Percentiles rank a stretch among this genome's conserved stretches.
These are phyloP conservation scores for Echeveria elegans DNA, from an alignment of 164 flowering plant genomes.

Conservation along the genomic window DNA sequence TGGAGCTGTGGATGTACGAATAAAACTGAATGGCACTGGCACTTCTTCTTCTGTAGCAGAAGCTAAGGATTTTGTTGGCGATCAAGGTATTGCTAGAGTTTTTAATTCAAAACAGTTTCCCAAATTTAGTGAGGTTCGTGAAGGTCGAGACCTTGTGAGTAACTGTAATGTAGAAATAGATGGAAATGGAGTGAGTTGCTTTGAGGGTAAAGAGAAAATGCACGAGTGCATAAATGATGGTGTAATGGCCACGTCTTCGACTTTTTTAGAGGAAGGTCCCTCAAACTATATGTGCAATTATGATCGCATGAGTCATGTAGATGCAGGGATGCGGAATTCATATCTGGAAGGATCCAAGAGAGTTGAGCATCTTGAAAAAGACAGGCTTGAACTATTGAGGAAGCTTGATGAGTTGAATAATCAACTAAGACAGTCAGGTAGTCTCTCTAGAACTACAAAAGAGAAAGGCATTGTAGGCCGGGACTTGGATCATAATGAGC, in stretches of 20 bases:
- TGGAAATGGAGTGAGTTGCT: slow-evolving; percentile 8
- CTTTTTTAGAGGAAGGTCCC: slow-evolving; percentile 31
- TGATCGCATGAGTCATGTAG: slow-evolving; percentile 12
- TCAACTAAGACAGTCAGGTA: slow-evolving; percentile 47
- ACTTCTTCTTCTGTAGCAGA: too few species aligned
- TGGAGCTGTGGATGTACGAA: slow-evolving; percentile 11
- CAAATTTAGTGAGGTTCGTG: slow-evolving; percentile 11
- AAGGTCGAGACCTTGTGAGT: slow-evolving; percentile 11
- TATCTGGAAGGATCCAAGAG: slow-evolving; percentile 21
- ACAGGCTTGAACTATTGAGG: slow-evolving; percentile 58
- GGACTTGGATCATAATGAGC: slow-evolving; percentile 27
- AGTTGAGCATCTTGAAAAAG: slow-evolving; percentile 32
- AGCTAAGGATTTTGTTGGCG: too few species aligned
- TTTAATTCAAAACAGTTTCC: slow-evolving; percentile 2
- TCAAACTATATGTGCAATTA: slow-evolving; percentile 22
- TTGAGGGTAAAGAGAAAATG: not conserved
- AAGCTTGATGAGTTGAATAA: slow-evolving; percentile 68
- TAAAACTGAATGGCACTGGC: too few species aligned
- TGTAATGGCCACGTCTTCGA: slow-evolving; percentile 11
- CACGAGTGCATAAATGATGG: not conserved
- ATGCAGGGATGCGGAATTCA: not conserved
- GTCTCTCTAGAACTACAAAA: slow-evolving; percentile 31
- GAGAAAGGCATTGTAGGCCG: slow-evolving; percentile 32
- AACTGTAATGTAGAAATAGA: slow-evolving; percentile 10
- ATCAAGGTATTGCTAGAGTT: slow-evolving; percentile 2